phyloP scores from a whole-genome alignment of 2,329 filamentous ascomycete species.

The Aurifilum marmelostoma region DNA sequence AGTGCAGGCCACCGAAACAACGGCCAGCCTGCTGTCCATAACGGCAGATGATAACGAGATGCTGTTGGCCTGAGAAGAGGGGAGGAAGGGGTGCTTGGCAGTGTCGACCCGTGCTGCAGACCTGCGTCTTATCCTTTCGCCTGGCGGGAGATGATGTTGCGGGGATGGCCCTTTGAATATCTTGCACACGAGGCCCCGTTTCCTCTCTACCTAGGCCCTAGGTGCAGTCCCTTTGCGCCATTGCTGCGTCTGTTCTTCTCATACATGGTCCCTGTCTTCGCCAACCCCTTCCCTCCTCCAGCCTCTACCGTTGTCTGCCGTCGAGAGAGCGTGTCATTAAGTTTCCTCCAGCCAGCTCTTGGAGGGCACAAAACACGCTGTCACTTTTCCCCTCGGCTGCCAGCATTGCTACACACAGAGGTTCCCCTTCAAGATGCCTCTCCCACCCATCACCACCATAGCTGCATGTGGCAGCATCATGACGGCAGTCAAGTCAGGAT shows the following conservation, averaged over 20 bases:
- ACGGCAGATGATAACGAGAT: background rate
- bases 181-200: background rate
- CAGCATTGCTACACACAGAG: background rate
- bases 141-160: background rate
- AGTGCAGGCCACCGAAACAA: conserved; percentile 7
- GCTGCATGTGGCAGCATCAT: conserved; percentile 37
- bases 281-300: background rate
- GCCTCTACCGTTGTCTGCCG: background rate
- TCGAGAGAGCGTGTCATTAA: conserved; percentile 11
- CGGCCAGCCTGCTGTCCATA: conserved; percentile 5
- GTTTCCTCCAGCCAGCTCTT: background rate
- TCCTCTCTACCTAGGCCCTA: background rate
- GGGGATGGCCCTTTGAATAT: background rate
- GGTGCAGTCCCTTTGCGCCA: background rate
- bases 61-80: background rate
- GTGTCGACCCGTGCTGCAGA: conserved; percentile 4
- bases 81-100: background rate
- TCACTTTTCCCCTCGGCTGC: background rate
- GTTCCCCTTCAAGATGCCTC: conserved; percentile 30
- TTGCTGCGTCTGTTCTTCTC: conserved; percentile 21
- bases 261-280: conserved; percentile 19
- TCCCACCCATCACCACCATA: conserved; percentile 34
- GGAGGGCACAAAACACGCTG: background rate
- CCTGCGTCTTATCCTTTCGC: background rate
- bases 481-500: conserved; percentile 37